These are phyloP conservation scores for Durotheca rogersii DNA, from an alignment of 495 filamentous ascomycete species.

Conservation along the genomic window DNA sequence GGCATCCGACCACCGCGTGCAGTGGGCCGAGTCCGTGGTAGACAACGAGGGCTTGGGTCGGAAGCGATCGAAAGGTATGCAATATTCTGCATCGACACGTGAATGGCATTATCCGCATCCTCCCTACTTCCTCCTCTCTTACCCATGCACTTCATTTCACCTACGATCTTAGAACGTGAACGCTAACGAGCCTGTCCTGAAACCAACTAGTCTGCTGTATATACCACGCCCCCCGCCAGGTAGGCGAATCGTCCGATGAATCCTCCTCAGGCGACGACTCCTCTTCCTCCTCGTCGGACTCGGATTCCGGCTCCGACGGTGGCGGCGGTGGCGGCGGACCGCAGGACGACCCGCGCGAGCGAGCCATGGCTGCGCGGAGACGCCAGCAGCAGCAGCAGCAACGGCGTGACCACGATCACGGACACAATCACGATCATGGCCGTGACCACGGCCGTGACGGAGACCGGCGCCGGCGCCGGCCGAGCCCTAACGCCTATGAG, in stretches of 20 bases:
- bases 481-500: constrained; percentile 94
- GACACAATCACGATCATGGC: constrained; percentile 43
- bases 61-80: constrained; percentile 87
- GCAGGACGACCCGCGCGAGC: constrained; percentile 29
- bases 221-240: constrained; percentile 80
- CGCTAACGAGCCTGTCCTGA: not conserved
- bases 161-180: not conserved
- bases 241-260: constrained; percentile 84
- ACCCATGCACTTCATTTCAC: not conserved
- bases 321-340: constrained; percentile 25
- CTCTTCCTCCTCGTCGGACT: constrained; percentile 50
- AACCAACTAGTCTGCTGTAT: constrained; percentile 92
- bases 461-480: constrained; percentile 56
- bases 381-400: constrained; percentile 24
- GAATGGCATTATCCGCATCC: too few species aligned
- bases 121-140: not conserved
- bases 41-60: constrained; percentile 95
- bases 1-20: constrained; percentile 57
- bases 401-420: constrained; percentile 40
- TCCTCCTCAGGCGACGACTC: constrained; percentile 60
- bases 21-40: constrained; percentile 90
- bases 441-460: constrained; percentile 39
- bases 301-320: constrained; percentile 47
- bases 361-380: constrained; percentile 25
- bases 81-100: not conserved